Conservation (phyloP, 805 yeast species). For the Yarrowia sp. region DNA sequence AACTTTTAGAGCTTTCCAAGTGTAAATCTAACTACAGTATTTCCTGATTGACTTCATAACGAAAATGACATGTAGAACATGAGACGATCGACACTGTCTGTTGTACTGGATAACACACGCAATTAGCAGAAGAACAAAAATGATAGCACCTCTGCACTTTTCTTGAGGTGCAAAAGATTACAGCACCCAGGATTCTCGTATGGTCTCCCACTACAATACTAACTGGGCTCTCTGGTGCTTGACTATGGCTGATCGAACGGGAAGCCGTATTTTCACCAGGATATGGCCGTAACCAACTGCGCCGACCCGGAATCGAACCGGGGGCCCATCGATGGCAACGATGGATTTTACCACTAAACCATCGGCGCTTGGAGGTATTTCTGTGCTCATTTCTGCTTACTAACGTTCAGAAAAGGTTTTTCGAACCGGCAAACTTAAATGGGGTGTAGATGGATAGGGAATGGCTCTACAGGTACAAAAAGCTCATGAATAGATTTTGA, state of each 20-base stretch:
- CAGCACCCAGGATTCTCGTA: slow-evolving; percentile 32
- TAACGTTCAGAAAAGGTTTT: neutral
- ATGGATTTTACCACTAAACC: slow-evolving; percentile 32
- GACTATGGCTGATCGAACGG: slow-evolving; percentile 30
- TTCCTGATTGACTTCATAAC: too few species aligned
- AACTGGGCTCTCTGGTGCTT: slow-evolving; percentile 30
- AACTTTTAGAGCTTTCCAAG: too few species aligned
- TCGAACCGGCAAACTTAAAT: too few species aligned
- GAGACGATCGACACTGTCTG: too few species aligned
- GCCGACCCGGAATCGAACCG: slow-evolving; percentile 35
- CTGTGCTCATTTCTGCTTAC: neutral
- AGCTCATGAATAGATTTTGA: rapidly evolving
- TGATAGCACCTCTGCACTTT: too few species aligned
- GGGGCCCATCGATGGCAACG: slow-evolving; percentile 35
- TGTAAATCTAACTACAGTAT: too few species aligned
- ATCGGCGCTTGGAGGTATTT: slow-evolving; percentile 29
- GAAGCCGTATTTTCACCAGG: slow-evolving; percentile 32
- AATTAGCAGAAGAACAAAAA: too few species aligned
- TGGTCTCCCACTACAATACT: slow-evolving; percentile 32
- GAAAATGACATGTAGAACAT: too few species aligned
- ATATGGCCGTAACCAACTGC: slow-evolving; percentile 30
- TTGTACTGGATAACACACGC: too few species aligned
- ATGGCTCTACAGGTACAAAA: too few species aligned
- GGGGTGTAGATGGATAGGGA: too few species aligned
- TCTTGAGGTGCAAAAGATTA: neutral